phyloP scores from a whole-genome alignment of 148 eudicot genomes.

The Vaccinium myrtillus region DNA sequence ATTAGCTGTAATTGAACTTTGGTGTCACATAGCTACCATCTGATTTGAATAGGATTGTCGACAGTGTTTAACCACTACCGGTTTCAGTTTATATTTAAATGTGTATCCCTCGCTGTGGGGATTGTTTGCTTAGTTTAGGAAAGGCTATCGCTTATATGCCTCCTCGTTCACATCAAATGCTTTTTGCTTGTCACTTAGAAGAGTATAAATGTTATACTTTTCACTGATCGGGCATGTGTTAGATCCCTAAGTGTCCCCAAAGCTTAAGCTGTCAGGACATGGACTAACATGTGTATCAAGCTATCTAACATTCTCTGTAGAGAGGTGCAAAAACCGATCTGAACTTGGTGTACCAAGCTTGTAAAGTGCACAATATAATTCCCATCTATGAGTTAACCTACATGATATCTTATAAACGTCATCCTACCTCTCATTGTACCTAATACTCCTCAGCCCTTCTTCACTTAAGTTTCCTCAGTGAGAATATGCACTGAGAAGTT shows the following conservation, averaged over 20 bases:
- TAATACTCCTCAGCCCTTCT: background rate
- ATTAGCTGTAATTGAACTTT: background rate
- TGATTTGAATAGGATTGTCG: background rate
- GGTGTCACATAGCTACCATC: background rate
- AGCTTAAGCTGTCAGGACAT: background rate
- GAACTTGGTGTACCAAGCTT: conserved; percentile 1
- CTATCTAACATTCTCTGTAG: background rate
- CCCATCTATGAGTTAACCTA: background rate
- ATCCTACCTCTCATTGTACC: background rate
- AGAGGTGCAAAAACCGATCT: background rate
- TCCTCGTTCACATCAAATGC: background rate
- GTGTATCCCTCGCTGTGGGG: background rate
- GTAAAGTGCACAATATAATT: background rate
- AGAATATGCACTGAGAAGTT: too few species aligned
- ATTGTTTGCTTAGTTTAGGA: background rate
- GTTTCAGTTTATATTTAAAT: background rate
- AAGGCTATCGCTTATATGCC: background rate
- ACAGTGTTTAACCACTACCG: background rate
- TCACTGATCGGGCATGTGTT: background rate
- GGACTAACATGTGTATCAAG: background rate
- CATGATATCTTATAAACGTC: background rate
- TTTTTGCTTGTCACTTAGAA: background rate
- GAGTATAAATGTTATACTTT: background rate
- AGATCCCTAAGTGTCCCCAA: background rate
- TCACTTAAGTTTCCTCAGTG: background rate